These are phyloP conservation scores for Sporothrix pallida DNA, from an alignment of 2,329 filamentous ascomycete genomes.

Conservation along the genomic window DNA sequence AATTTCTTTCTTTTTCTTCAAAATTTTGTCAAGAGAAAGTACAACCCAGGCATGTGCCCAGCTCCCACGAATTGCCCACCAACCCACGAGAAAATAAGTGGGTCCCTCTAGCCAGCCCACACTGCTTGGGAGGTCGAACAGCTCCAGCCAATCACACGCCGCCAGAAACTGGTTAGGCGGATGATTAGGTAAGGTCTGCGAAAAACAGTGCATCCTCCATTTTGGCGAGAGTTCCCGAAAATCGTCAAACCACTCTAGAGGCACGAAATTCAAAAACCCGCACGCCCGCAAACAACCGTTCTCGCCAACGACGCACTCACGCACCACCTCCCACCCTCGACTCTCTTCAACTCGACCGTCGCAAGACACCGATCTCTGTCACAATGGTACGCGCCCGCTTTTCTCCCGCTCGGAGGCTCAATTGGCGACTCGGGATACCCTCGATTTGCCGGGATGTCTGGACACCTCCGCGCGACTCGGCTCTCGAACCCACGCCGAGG, in stretches of 20 bases:
- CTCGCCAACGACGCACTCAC: conserved; percentile 8
- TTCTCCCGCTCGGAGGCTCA: conserved; percentile 22
- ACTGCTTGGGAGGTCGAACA: conserved; percentile 30
- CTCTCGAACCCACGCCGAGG: background rate
- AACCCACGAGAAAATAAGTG: background rate
- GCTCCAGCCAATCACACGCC: conserved; percentile 47
- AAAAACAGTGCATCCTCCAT: conserved; percentile 32
- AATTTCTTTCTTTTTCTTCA: background rate
- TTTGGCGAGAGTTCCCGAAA: conserved; percentile 41
- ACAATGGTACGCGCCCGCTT: conserved; percentile 35
- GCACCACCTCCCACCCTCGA: conserved; percentile 16
- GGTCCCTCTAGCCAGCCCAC: background rate
- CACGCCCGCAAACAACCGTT: conserved; percentile 27
- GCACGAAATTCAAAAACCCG: conserved; percentile 34
- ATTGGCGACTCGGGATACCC: background rate
- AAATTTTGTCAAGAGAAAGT: background rate
- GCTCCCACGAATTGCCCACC: background rate
- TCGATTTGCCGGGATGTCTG: too few species aligned
- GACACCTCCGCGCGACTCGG: too few species aligned
- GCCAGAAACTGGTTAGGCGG: conserved; percentile 38
- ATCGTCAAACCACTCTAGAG: conserved; percentile 35
- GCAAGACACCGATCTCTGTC: conserved; percentile 27
- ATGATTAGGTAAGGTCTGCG: conserved; percentile 32
- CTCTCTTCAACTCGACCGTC: conserved; percentile 16
- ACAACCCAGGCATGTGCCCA: background rate